Base-by-base conservation (phyloP, 2,329 filamentous ascomycete genomes). In the Calonectria pauciramosa region DNA sequence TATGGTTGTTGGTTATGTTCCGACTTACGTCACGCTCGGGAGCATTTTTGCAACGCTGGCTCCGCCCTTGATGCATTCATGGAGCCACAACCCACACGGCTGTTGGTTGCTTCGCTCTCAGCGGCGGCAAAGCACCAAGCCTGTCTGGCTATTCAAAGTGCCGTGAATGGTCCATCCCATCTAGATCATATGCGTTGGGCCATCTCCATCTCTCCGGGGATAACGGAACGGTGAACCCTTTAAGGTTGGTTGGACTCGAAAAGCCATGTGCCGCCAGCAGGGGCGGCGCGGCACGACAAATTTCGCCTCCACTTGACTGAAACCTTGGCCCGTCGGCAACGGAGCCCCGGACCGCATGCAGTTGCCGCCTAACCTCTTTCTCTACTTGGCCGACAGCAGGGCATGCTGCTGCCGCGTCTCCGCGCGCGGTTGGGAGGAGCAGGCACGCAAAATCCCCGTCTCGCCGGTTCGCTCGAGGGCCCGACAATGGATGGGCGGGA, bases 231-330 rank as follows among this genome's bases (percentile, higher is more conserved):
- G 56, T 23, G 26, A 23, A 36, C 11, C 26, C 38, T 41, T 56
- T 56, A 63, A 63, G 36, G 34, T 60, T 60, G 36, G 56, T n/a
- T 23, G 28, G 28, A 36, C 34, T 60, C 20, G 20, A 63, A 23
- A 20, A 20, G 13, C 23, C n/a, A 36, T 36, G 44, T 47, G 34
- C 56, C 4, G 32, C 34, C 5, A 4, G 30, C 56, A 38, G 23
- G 56, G 56, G 56, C 20, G 23, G 5, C 1, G 56, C 14, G 56
- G 56, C 56, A 41, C 56, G 56, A 38, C 56, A 63, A 63, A 63
- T 63, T 63, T 63, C 56, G 16, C 34, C 56, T 63, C 56, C 56
- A 63, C 56, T 30, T 26, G 23, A 63, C 56, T 63, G 56, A 41
- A 63, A 63, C 56, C 23, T 30, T 63, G 56, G 34, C 56, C 34